phyloP scores from a whole-genome alignment of 805 yeast genomes.

The Candida orba region DNA sequence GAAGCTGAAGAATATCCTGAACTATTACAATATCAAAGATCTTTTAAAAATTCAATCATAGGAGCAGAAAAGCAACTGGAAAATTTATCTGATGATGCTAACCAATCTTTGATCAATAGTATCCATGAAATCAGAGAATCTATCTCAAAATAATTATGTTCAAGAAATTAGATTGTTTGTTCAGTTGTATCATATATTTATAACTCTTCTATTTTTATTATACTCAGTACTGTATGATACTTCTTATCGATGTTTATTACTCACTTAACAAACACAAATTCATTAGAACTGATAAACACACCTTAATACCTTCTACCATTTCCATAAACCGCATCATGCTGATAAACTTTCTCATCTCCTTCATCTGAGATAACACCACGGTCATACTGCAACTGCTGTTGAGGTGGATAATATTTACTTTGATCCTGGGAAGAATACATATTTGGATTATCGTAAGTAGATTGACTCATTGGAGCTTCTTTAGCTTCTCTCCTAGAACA shows the following conservation, averaged over 20 bases:
- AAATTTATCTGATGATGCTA: constrained; percentile 3
- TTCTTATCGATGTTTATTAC: no score
- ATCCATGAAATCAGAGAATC: constrained; percentile 19
- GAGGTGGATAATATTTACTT: not conserved
- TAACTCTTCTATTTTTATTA: not conserved
- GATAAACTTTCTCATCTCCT: not conserved
- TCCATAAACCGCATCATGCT: not conserved
- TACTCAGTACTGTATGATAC: no score
- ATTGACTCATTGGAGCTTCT: constrained; percentile 4
- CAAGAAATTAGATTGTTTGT: not conserved
- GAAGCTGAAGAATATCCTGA: constrained; percentile 35
- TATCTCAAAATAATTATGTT: constrained; percentile 8
- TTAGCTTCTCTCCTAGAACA: constrained; percentile 8
- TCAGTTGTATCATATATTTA: not conserved
- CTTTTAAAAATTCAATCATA: constrained; percentile 13
- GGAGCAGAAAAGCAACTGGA: constrained; percentile 13
- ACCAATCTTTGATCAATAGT: constrained; percentile 13
- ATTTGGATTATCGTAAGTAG: constrained; percentile 14
- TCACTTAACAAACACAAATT: no score
- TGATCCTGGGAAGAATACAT: constrained; percentile 13
- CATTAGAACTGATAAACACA: not conserved
- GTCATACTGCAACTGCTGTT: constrained; percentile 3
- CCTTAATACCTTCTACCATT: not conserved
- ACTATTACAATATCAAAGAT: constrained; percentile 22
- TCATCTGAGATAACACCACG: constrained; percentile 17